phyloP scores from a whole-genome alignment of 73 alveolate species.

The Paramecium bursaria region DNA sequence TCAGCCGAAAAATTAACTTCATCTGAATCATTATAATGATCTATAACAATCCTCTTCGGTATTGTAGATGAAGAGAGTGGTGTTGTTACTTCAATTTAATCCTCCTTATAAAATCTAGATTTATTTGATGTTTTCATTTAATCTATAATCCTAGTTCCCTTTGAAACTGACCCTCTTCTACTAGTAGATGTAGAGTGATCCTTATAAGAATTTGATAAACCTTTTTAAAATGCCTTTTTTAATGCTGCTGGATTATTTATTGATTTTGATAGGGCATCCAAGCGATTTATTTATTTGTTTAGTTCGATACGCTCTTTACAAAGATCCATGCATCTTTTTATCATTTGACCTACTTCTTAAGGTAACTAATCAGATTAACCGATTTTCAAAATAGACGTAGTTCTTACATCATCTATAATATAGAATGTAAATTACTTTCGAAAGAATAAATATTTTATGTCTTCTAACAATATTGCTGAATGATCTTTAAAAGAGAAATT shows the following conservation, averaged over 20 bases:
- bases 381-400: not conserved
- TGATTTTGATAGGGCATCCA: slow-evolving; percentile 9
- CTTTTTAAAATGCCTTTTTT: slow-evolving; percentile 33
- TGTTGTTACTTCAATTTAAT: no score
- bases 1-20: no score
- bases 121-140: no score
- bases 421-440: not conserved
- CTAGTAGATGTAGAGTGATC: no score
- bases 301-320: not conserved
- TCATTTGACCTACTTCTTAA: slow-evolving; percentile 18
- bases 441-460: not conserved
- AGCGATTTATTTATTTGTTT: not conserved
- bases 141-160: no score
- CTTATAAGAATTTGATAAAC: slow-evolving; percentile 49
- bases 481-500: slow-evolving; percentile 23
- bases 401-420: slow-evolving; percentile 18
- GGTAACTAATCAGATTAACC: slow-evolving; percentile 2
- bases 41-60: no score
- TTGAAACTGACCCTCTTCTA: no score
- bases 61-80: no score
- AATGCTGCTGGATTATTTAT: not conserved
- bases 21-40: no score
- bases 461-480: slow-evolving; percentile 25
- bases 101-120: no score
- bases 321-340: not conserved